Percentiles rank a stretch among this genome's conserved stretches.
phyloP scores from a whole-genome alignment of 306 rosid species.

The Delonix regia region DNA sequence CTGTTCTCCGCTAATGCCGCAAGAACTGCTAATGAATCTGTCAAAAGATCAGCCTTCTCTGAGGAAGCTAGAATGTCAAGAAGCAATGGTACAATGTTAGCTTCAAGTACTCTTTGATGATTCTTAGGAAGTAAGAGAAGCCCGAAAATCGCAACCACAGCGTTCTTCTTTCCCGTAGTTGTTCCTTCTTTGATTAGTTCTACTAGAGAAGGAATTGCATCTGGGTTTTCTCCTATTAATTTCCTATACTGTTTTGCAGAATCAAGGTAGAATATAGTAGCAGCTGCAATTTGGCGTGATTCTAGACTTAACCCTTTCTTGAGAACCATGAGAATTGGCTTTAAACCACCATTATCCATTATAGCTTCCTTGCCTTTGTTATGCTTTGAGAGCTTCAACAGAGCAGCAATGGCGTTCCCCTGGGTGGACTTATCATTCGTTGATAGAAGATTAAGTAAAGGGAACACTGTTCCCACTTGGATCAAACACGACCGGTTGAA shows the following conservation, averaged over 20 bases:
- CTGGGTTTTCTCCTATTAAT: constrained; percentile 57
- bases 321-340: constrained; percentile 50
- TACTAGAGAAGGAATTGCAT: constrained; percentile 52
- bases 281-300: constrained; percentile 64
- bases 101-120: constrained; percentile 47
- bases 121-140: constrained; percentile 53
- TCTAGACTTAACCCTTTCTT: constrained; percentile 52
- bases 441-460: constrained; percentile 46
- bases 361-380: constrained; percentile 46
- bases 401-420: constrained; percentile 59
- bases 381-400: constrained; percentile 73
- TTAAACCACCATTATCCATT: constrained; percentile 57
- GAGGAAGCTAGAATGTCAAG: constrained; percentile 44
- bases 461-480: constrained; percentile 55
- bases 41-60: constrained; percentile 40
- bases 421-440: constrained; percentile 31
- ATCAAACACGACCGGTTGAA: constrained; percentile 64
- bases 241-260: constrained; percentile 55
- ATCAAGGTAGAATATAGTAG: constrained; percentile 60
- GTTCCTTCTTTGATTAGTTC: constrained; percentile 58
- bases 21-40: constrained; percentile 62
- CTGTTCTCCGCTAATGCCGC: constrained; percentile 50
- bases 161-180: constrained; percentile 54
- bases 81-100: constrained; percentile 53
- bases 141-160: constrained; percentile 65